Conservation (phyloP, 1,139 yeast genomes). For the Pichia sp. region DNA sequence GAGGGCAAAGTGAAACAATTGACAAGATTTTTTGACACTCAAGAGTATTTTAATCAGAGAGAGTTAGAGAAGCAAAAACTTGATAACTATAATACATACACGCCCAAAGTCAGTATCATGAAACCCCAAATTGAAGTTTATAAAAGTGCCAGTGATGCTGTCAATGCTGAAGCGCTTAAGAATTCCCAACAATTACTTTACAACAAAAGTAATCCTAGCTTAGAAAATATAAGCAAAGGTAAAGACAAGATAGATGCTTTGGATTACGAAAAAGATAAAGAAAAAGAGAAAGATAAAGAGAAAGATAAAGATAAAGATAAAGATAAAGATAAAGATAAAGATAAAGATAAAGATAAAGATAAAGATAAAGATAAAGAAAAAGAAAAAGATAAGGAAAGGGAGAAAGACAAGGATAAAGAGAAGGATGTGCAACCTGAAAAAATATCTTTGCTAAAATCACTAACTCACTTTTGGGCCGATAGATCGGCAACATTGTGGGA, state of each 20-base stretch:
- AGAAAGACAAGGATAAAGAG: conserved; percentile 4
- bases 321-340: not conserved
- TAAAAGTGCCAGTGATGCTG: conserved; percentile 81
- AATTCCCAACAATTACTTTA: not conserved
- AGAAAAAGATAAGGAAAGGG: conserved; percentile 6
- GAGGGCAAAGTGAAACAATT: conserved; percentile 55
- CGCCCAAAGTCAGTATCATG: conserved; percentile 76
- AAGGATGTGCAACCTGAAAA: conserved; percentile 44
- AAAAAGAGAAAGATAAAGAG: conserved; percentile 5
- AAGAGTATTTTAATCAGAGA: conserved; percentile 84
- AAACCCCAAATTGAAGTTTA: conserved; percentile 90
- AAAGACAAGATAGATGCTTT: not conserved
- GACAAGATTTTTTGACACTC: conserved; percentile 69
- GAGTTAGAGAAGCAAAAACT: conserved; percentile 67
- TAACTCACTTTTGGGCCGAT: conserved; percentile 96
- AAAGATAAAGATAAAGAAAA: not conserved
- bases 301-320: not conserved
- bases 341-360: not conserved
- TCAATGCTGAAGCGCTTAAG: conserved; percentile 37
- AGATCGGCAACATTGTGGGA: conserved; percentile 95
- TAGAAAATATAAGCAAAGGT: not conserved
- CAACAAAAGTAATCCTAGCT: not conserved
- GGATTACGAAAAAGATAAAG: conserved; percentile 4
- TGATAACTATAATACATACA: conserved; percentile 52
- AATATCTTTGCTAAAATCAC: conserved; percentile 72